phyloP scores from a whole-genome alignment of 2,329 filamentous ascomycete genomes.

The Blastomyces silverae region DNA sequence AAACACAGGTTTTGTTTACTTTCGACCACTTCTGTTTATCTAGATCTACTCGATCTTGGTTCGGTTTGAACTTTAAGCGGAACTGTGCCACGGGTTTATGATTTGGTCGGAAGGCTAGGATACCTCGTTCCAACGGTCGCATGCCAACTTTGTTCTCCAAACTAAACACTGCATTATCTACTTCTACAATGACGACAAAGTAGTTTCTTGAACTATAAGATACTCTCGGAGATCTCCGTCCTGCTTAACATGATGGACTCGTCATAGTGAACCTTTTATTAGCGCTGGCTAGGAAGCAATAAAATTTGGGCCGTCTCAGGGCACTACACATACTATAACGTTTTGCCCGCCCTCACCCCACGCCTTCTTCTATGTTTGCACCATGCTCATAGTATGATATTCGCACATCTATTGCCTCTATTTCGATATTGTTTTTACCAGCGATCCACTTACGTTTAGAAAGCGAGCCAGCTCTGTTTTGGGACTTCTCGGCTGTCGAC shows the following conservation, averaged over 20 bases:
- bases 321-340: background rate
- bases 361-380: background rate
- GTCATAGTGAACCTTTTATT: background rate
- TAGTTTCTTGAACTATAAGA: background rate
- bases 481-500: background rate
- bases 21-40: background rate
- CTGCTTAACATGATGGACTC: background rate
- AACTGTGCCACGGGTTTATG: background rate
- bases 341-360: background rate
- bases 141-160: background rate
- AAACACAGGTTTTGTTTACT: conserved; percentile 1
- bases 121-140: background rate
- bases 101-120: background rate
- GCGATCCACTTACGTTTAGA: background rate
- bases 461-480: background rate
- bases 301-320: background rate
- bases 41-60: background rate
- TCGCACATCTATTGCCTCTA: background rate
- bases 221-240: background rate
- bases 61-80: background rate
- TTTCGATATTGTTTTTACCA: background rate
- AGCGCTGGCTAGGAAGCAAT: background rate
- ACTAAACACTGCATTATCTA: background rate
- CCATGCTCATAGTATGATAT: background rate
- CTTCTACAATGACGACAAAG: background rate